Evolutionary conservation across 176 grass and related monocot genomes (phyloP), one percentile per base, ranked within the genome.

Genomic region (Cenchrus fungigraminus): DNA sequence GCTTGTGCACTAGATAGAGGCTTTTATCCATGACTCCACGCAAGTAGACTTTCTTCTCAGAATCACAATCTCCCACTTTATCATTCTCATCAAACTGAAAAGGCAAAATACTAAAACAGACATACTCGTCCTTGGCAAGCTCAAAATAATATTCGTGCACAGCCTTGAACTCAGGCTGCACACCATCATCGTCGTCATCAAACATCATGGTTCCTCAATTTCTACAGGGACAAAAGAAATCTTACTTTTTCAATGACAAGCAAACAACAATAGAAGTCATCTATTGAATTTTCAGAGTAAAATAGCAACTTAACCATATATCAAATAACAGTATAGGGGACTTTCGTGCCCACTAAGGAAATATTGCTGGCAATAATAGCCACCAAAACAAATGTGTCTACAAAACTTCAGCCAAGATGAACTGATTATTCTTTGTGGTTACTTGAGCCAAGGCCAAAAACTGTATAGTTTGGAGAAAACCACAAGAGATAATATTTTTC

Each of bases 51-150:
- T 88, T 77, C 64, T 71, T 54, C 73, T 40, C 9, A 16, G 56
- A 46, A 82, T 68, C 20, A 22, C 3, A 14, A 71, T 12, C 7
- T 20, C 4, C 22, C 12, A 81, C 68, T 60, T 85, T 32, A 14
- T 86, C 44, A 53, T 49, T 51, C 20, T 65, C 70, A 62, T 49
- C 64, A 4, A 88, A 84, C 12, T 56, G 28, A 7, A 85, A 37
- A 57, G 92, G 89, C 34, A 89, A 82, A 16, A 83, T 74, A 76
- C 83, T 63, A 79, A 94, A 94, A 81, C 89, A 91, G 75, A 94
- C 73, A 40, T 75, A 56, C 6, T n/a, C 0, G 8, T 86, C 65
- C 0, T 76, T 4, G 11, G 28, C 22, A 31, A 80, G 69, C 37
- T 86, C 82, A 59, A 94, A 91, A 55, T 88, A 52, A 71, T 94